Conservation (phyloP, 179 eudicot genomes). For the Pouteria campechiana region DNA sequence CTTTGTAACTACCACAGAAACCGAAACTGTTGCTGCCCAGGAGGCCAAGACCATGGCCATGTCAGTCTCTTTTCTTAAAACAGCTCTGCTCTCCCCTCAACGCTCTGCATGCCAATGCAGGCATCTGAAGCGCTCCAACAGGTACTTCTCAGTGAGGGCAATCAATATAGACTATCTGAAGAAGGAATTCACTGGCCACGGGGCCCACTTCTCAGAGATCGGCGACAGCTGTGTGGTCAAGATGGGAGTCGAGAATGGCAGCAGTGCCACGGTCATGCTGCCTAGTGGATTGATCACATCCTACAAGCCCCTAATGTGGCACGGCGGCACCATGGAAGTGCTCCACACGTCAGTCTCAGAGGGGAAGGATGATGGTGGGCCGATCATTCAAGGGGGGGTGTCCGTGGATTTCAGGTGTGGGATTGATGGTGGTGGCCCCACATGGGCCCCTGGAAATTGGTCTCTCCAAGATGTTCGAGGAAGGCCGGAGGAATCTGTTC, state of each 20-base stretch:
- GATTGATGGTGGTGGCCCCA: constrained; percentile 20
- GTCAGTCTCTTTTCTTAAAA: no score
- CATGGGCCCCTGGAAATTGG: constrained; percentile 64
- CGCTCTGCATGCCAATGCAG: constrained; percentile 5
- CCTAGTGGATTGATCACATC: constrained; percentile 82
- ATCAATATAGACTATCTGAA: constrained; percentile 38
- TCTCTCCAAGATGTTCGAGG: constrained; percentile 41
- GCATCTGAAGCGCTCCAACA: constrained; percentile 12
- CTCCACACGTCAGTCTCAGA: constrained; percentile 61
- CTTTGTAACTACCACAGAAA: no score
- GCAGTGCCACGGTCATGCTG: constrained; percentile 49
- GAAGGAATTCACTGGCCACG: constrained; percentile 46
- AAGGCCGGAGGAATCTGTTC: constrained; percentile 37
- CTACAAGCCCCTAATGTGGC: constrained; percentile 82
- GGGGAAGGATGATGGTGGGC: constrained; percentile 11
- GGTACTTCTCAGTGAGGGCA: no score
- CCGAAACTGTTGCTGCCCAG: no score
- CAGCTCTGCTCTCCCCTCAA: neutral
- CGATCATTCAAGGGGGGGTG: constrained; percentile 60
- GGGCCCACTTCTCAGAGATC: constrained; percentile 49
- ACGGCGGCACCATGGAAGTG: constrained; percentile 63
- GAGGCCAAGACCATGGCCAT: no score
- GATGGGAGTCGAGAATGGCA: constrained; percentile 62
- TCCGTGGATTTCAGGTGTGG: constrained; percentile 36
- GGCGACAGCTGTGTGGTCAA: constrained; percentile 42